Conservation (phyloP, 257 asterid species). For the Fraxinus quadrangulata region DNA sequence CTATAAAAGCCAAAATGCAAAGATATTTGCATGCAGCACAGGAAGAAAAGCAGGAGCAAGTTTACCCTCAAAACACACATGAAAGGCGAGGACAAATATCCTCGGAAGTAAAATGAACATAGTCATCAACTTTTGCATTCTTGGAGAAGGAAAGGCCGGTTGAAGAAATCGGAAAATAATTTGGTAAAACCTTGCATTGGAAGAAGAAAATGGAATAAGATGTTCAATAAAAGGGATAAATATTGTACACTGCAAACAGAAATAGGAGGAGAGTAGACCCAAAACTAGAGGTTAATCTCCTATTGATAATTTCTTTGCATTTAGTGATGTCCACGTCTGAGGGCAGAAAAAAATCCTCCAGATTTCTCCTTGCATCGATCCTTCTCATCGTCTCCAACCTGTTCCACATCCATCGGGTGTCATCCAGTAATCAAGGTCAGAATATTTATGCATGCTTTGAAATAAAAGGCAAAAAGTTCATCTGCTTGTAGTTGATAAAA, state of each 20-base stretch:
- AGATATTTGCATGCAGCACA: neutral
- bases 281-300: conserved; percentile 19
- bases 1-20: too few relatives aligned
- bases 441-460: neutral
- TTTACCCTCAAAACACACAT: neutral
- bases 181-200: conserved; percentile 23
- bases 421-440: neutral
- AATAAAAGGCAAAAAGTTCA: neutral
- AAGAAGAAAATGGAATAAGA: conserved; percentile 25
- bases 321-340: conserved; percentile 71
- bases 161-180: conserved; percentile 11
- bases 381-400: conserved; percentile 78
- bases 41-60: neutral
- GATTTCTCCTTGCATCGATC: conserved; percentile 73
- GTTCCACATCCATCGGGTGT: conserved; percentile 24
- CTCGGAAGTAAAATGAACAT: neutral
- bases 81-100: neutral
- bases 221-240: conserved; percentile 14
- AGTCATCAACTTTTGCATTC: neutral
- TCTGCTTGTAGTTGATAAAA: neutral
- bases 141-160: neutral
- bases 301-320: neutral
- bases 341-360: conserved; percentile 80
- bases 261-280: conserved; percentile 32
- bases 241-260: conserved; percentile 41